Base-by-base conservation (phyloP, 805 yeast genomes). In the Sungouiella thailandica region DNA sequence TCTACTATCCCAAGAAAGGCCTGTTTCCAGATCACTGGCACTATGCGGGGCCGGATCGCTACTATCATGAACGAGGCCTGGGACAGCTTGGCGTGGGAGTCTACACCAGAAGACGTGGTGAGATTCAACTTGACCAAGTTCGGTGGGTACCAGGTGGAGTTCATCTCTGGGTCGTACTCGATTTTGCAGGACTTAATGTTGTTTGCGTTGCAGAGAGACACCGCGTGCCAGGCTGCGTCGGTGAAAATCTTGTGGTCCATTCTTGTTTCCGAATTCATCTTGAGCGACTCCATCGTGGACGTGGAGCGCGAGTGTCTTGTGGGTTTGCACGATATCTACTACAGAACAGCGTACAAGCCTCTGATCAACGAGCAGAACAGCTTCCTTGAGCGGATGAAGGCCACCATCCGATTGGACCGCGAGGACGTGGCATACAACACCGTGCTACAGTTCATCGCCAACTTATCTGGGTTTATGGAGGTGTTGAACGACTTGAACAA, bases 1-100 rank as follows among this genome's bases (percentile, higher is more conserved):
- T 72, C 86, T 2, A 80, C 76, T 26, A 77, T 83, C 34, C 87
- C 94, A 26, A 71, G 81, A 52, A 76, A 76, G 41, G 88, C 88
- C 1, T 76, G 88, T 40, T 65, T 62, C 58, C 66, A 66, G 34
- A 74, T 85, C 27, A 70, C 85, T 1, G 80, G 78, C 8, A 78
- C 75, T 47, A 59, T 84, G 42, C 70, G 94, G 41, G 68, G 69
- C 9, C 63, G 81, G 40, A 70, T 80, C 28, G 76, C 87, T 0
- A 44, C 42, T 10, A 55, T 84, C 28, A 46, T 86, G 9, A 65
- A 69, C 36, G 71, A 68, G 34, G 68, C 76, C n/a, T 87, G 96
- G 96, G 80, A 79, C 40, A 61, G 72, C 9, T 64, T 87, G 32
- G 93, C 87, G 13, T 71, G 79, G 76, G 74, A 73, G 9, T 70